These are phyloP conservation scores for Rhododendron ovatum DNA, from an alignment of 148 eudicot species.

Conservation along the genomic window DNA sequence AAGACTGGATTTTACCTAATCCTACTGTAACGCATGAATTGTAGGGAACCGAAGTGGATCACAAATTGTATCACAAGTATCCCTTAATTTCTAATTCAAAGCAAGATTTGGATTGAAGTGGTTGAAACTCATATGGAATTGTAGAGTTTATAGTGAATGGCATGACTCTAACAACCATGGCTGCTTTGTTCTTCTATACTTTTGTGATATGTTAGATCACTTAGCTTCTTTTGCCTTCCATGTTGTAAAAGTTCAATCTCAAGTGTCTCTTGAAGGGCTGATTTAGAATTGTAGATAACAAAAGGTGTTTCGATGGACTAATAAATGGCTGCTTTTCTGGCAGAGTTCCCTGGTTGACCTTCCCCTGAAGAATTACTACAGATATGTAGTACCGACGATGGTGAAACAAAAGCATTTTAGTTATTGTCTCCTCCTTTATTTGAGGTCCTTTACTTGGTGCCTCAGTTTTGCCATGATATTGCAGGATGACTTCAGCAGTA, in stretches of 20 bases:
- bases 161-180: background rate
- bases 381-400: conserved; percentile 87
- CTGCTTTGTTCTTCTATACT: background rate
- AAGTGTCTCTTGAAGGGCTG: background rate
- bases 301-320: background rate
- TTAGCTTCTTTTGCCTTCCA: background rate
- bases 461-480: conserved; percentile 17
- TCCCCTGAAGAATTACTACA: conserved; percentile 93
- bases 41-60: background rate
- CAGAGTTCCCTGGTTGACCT: conserved; percentile 99
- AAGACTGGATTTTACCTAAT: background rate
- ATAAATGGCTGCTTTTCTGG: conserved; percentile 18
- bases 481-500: conserved; percentile 94
- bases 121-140: background rate
- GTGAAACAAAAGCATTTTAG: conserved; percentile 29
- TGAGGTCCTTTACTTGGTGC: conserved; percentile 4
- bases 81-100: background rate
- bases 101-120: background rate
- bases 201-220: background rate
- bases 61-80: background rate
- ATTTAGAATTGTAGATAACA: background rate
- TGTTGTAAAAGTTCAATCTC: background rate
- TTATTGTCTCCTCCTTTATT: background rate
- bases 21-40: background rate
- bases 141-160: background rate